Percentiles rank a stretch among this genome's conserved stretches.
These are phyloP conservation scores for Podaxis sp. DNA, from an alignment of 768 basidiomycete genomes.

Conservation along the genomic window DNA sequence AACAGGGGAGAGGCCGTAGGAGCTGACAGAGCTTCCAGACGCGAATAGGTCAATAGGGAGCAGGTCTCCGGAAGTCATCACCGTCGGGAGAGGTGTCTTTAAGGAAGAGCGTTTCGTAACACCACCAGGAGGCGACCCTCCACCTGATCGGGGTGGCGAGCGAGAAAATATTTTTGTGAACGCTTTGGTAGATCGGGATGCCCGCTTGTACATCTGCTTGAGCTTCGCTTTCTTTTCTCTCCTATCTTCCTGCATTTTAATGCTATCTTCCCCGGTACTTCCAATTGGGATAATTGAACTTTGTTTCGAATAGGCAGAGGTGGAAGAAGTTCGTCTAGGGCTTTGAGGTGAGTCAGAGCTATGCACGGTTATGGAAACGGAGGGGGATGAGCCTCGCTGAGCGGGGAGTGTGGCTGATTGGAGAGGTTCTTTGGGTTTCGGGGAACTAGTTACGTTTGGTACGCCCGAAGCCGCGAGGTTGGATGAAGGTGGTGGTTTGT, in stretches of 20 bases:
- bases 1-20: not conserved
- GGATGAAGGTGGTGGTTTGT: not conserved
- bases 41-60: not conserved
- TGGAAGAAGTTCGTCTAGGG: not conserved
- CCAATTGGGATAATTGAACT: not conserved
- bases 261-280: not conserved
- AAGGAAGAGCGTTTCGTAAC: not conserved
- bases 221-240: conserved; percentile 7
- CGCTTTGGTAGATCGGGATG: not conserved
- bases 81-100: not conserved
- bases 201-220: conserved; percentile 5
- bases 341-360: not conserved
- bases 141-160: not conserved
- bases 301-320: not conserved
- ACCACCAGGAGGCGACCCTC: not conserved
- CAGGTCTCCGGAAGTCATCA: not conserved
- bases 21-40: conserved; percentile 2
- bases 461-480: not conserved
- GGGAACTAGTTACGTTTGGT: not conserved
- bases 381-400: not conserved
- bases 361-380: not conserved
- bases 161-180: not conserved
- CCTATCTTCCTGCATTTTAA: not conserved
- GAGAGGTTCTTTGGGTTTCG: not conserved
- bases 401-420: not conserved